Evolutionary conservation across 305 asterid genomes (phyloP).

Genomic region (Galium porrigens): DNA sequence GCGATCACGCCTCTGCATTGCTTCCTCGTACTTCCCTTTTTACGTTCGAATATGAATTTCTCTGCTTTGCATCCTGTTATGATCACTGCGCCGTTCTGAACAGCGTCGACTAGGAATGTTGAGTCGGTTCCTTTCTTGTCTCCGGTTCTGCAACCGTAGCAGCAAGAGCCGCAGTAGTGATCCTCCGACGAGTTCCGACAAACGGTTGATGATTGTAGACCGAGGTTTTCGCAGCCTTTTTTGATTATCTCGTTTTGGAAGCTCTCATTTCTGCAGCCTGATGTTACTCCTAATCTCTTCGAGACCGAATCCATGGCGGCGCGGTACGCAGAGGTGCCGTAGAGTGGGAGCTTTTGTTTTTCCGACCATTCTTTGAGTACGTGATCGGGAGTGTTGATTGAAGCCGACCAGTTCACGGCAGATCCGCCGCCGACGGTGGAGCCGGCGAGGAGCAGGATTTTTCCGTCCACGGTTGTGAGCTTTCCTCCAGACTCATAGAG

Average conservation of each 20-base stretch:
- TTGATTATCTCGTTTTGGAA: constrained; percentile 57
- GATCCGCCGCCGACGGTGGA: constrained; percentile 88
- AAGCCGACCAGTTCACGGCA: constrained; percentile 72
- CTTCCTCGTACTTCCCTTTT: constrained; percentile 20
- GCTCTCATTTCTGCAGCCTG: constrained; percentile 40
- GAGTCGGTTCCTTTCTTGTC: constrained; percentile 65
- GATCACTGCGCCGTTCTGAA: constrained; percentile 49
- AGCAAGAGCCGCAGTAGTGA: constrained; percentile 80
- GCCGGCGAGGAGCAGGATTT: constrained; percentile 52
- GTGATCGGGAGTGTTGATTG: constrained; percentile 55
- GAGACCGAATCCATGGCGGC: constrained; percentile 71
- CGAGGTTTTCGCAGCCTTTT: constrained; percentile 58
- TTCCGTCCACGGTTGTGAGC: constrained; percentile 50
- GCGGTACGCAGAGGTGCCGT: constrained; percentile 37
- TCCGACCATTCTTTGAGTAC: constrained; percentile 62
- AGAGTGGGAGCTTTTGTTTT: constrained; percentile 34
- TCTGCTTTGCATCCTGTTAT: constrained; percentile 64
- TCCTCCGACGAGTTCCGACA: constrained; percentile 53
- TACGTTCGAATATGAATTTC: constrained; percentile 27
- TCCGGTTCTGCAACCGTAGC: constrained; percentile 79
- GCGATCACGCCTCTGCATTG: constrained; percentile 65
- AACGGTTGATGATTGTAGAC: constrained; percentile 36
- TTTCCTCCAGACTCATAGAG: constrained; percentile 59
- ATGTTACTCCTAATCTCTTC: constrained; percentile 55
- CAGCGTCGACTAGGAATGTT: constrained; percentile 86